Conservation (phyloP, 2,329 filamentous ascomycete species). For the Clonostachys solani region DNA sequence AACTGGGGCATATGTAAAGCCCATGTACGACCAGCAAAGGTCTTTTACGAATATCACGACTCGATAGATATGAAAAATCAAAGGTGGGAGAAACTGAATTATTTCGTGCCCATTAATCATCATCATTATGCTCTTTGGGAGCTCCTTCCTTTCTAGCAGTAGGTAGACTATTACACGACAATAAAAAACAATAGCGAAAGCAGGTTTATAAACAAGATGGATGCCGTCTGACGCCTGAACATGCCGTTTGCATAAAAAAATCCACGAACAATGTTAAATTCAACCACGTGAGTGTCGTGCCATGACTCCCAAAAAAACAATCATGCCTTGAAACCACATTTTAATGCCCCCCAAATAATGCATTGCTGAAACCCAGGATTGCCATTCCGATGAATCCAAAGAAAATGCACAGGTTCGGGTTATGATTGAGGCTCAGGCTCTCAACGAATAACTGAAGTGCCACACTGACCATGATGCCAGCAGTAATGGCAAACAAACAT, state of each 20-base stretch:
- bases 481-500: conserved; percentile 80
- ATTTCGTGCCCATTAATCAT: not conserved
- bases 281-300: no score
- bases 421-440: conserved; percentile 77
- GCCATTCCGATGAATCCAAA: conserved; percentile 87
- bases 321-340: not conserved
- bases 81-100: not conserved
- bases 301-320: not conserved
- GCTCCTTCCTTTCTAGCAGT: no score
- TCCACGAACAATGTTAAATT: no score
- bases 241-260: no score
- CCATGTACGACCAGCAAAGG: no score
- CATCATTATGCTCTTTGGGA: no score
- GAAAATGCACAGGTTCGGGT: conserved; percentile 69
- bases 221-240: no score
- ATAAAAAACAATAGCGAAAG: no score
- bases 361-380: conserved; percentile 78
- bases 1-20: no score
- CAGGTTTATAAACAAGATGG: no score
- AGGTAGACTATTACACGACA: no score
- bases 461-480: conserved; percentile 94
- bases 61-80: not conserved
- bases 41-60: no score
- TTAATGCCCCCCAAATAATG: conserved; percentile 63
- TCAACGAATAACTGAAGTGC: conserved; percentile 86